Evolutionary conservation across 176 grass and related monocot species (phyloP), one percentile per base, ranked within the genome.

Genomic region (Miscanthus lutarioriparius): DNA sequence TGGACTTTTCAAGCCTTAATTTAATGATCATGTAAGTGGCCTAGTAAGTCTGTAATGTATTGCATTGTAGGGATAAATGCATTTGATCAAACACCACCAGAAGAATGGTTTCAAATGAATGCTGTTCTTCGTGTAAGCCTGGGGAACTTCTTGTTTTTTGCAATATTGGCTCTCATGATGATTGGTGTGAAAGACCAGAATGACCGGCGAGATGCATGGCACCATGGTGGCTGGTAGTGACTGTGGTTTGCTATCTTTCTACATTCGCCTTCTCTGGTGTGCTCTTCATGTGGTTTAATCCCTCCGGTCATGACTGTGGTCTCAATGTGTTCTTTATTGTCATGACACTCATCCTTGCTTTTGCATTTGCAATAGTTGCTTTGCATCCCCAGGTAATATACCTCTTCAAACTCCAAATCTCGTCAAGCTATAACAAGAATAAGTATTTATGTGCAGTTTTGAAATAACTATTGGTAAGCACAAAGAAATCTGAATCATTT

Each of bases 221-320:
- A 98, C 71, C 95, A 95, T 91, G 92, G 92, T 88, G 92, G 92
- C 49, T 98, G 53, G 85, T 87, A 26, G 74, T 98, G 37, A 93
- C 96, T 44, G 82, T 88, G 69, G 40, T 93, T 75, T 98, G 92
- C 87, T 98, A 98, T 80, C 84, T 98, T 30, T 86, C 89, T 78
- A 93, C 92, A 56, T 88, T 89, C 61, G 72, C 91, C 23, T 93
- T 98, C 83, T 95, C 91, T 11, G 92, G 91, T 80, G 61, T 98
- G 53, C 85, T 98, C 49, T 98, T 98, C 82, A 76, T 95, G 84
- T 98, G 96, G 96, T 98, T 98, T 78, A 98, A 98, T 74, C 92
- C 96, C 63, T 93, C 92, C 4, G 91, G 89, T 90, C 85, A 95
- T 70, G 96, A 95, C 67, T 98, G 92, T 61, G 89, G 96, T 64